Evolutionary conservation across 1,139 yeast genomes (phyloP), one percentile per base, ranked within the genome.

Genomic region (Taphrina deformans): DNA sequence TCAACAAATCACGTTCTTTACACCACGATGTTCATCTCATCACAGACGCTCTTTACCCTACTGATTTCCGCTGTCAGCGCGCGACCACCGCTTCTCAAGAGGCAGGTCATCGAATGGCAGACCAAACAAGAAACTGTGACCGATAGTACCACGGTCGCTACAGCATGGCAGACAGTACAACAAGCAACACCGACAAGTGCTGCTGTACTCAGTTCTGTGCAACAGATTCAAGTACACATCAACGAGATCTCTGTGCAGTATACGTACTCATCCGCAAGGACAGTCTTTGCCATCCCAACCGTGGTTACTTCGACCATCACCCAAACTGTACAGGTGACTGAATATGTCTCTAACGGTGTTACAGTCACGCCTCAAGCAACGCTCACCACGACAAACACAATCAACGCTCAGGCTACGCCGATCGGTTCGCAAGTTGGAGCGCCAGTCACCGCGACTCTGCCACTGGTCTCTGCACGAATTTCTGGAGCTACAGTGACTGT

Each of bases 281-380:
- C 63, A 21, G 55, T 59, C 40, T 59, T 48, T 33, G 63, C 52
- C 21, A 38, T 59, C 6, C 56, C 56, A 9, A 59, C 63, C n/a
- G 50, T 40, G 27, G 26, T 50, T 7, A 21, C 63, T 6, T 40
- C 35, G 26, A 50, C 56, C 24, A 12, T 29, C 38, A 59, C 63
- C 1, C 24, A 35, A 26, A 48, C 53, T 1, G 56, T 45, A 3
- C 50, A 44, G 16, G 56, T 52, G 31, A 50, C 56, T 5, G 35
- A 16, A 14, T 51, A 51, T 16, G 27, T 29, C 29, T 18, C 56
- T 26, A 40, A 35, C 27, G 63, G 55, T 24, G 33, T 26, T 40
- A 40, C 41, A 16, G 56, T 59, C 41, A 51, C 31, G 18, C 56
- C 63, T 14, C 41, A 40, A 6, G 50, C 56, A 9, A 40, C 45